phyloP scores from a whole-genome alignment of 805 yeast species.

The Zygoascus bituminiphila region DNA sequence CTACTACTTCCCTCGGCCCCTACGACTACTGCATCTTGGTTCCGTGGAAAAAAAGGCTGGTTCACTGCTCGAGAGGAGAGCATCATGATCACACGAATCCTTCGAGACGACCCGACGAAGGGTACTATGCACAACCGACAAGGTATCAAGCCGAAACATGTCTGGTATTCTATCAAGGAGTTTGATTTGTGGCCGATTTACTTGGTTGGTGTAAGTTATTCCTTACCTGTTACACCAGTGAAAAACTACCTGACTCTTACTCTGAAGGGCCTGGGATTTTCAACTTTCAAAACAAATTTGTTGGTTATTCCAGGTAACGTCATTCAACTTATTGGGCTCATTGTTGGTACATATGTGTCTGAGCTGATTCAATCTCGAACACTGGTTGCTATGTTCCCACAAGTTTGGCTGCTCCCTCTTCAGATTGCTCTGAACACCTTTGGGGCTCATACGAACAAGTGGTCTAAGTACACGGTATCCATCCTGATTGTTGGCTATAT shows the following conservation, averaged over 20 bases:
- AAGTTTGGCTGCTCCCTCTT: slow-evolving; percentile 14
- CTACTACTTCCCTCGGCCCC: slow-evolving; percentile 44
- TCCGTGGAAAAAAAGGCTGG: slow-evolving; percentile 44
- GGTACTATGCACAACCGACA: slow-evolving; percentile 60
- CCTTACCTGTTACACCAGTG: slow-evolving; percentile 33
- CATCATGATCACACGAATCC: slow-evolving; percentile 49
- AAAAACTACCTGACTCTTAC: slow-evolving; percentile 41
- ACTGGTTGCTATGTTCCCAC: slow-evolving; percentile 10
- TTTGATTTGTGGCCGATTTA: slow-evolving; percentile 51
- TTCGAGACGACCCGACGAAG: slow-evolving; percentile 56
- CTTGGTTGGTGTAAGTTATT: slow-evolving; percentile 37
- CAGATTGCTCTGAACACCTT: slow-evolving; percentile 7
- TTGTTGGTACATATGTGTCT: slow-evolving; percentile 12
- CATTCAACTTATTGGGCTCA: slow-evolving; percentile 9
- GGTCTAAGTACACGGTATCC: slow-evolving; percentile 27
- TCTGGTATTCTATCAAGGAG: slow-evolving; percentile 38
- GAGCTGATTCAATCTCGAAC: slow-evolving; percentile 14
- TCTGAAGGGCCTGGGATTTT: slow-evolving; percentile 42
- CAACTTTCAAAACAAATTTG: slow-evolving; percentile 44
- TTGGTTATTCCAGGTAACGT: slow-evolving; percentile 33
- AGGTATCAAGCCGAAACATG: slow-evolving; percentile 36
- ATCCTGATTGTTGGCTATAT: slow-evolving; percentile 24
- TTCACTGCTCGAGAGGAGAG: slow-evolving; percentile 49
- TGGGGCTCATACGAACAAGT: slow-evolving; percentile 9
- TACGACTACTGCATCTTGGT: slow-evolving; percentile 44